Base-by-base conservation (phyloP, 495 filamentous ascomycete genomes). In the Penicillium flavigenum region DNA sequence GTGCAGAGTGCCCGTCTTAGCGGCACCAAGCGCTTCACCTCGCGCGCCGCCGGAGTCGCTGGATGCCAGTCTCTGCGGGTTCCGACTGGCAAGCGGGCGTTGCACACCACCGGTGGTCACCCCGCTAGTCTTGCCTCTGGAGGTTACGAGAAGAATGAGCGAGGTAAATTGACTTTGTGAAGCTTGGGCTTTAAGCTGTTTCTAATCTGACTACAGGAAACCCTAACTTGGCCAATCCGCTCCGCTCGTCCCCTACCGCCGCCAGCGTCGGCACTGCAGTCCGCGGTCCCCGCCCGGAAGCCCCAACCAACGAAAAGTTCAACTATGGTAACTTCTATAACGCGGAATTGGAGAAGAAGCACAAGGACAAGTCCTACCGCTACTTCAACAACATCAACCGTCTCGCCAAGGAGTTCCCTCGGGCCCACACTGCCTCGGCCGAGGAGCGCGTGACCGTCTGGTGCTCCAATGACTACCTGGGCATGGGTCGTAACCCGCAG, bases 331-430 rank as follows among this genome's bases (percentile, higher is more conserved):
- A 69, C 47, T 98, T 98, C 79, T 98, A 98, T 76, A 70, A 86
- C 36, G 73, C 72, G 41, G 93, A 98, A 70, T 76, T 98, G 56
- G 91, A 95, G 63, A 98, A 96, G 86, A 98, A 98, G 76, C 95
- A 96, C 83, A 92, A 96, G 80, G 95, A 98, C 81, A 97, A 96
- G 78, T 96, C 91, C 38, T 98, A 98, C 79, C 90, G 94, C 64
- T 98, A 98, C 79, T 98, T 98, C 84, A 98, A 98, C 80, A 98
- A 98, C 79, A 98, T 98, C 86, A 98, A 98, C 70, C 90, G 94
- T 22, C 81, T 98, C 56, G 94, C 95, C 55, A 88, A 95, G 76
- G 90, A 98, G 59, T 98, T 98, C 66, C 94, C 94, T 22, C 89
- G 88, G 41, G 94, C 94, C 17, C 94, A 98, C 72, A 94, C 94